phyloP scores from a whole-genome alignment of 1,284 basidiomycete genomes.

The Papiliotrema terrestris region DNA sequence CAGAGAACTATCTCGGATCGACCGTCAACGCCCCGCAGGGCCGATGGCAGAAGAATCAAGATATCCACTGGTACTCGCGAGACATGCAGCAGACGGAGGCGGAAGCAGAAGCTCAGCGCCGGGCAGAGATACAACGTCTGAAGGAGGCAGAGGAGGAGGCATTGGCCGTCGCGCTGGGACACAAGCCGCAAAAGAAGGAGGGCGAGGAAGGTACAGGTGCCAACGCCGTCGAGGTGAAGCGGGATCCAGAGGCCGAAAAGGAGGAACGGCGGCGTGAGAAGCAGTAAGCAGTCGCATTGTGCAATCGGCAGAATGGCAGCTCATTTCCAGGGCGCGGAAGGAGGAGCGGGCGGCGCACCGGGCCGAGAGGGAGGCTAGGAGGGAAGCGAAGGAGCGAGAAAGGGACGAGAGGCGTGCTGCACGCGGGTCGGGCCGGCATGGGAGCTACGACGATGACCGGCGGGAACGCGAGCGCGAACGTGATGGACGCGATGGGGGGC shows the following conservation, averaged over 20 bases:
- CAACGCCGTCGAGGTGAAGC: constrained; percentile 33
- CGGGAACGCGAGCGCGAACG: background rate
- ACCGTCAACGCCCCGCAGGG: constrained; percentile 89
- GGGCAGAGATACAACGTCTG: constrained; percentile 67
- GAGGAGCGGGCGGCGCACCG: constrained; percentile 42
- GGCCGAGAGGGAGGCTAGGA: constrained; percentile 38
- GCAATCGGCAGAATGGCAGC: background rate
- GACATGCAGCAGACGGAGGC: constrained; percentile 56
- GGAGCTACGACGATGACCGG: background rate
- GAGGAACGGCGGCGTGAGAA: constrained; percentile 43
- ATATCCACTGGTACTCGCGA: constrained; percentile 86
- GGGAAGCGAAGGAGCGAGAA: constrained; percentile 37
- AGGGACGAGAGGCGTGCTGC: constrained; percentile 8
- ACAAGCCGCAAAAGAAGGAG: constrained; percentile 27
- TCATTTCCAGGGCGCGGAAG: constrained; percentile 29
- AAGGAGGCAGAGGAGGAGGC: constrained; percentile 87
- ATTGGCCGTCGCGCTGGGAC: constrained; percentile 68
- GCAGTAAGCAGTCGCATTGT: constrained; percentile 27
- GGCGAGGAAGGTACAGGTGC: constrained; percentile 26
- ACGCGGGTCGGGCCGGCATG: constrained; percentile 1
- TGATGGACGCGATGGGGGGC: too few species aligned
- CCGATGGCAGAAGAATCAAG: constrained; percentile 92
- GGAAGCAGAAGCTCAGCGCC: constrained; percentile 25
- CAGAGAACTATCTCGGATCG: constrained; percentile 81
- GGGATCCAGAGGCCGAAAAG: constrained; percentile 37